phyloP scores from a whole-genome alignment of 1,284 basidiomycete genomes.

The Rhodotorula sp. region DNA sequence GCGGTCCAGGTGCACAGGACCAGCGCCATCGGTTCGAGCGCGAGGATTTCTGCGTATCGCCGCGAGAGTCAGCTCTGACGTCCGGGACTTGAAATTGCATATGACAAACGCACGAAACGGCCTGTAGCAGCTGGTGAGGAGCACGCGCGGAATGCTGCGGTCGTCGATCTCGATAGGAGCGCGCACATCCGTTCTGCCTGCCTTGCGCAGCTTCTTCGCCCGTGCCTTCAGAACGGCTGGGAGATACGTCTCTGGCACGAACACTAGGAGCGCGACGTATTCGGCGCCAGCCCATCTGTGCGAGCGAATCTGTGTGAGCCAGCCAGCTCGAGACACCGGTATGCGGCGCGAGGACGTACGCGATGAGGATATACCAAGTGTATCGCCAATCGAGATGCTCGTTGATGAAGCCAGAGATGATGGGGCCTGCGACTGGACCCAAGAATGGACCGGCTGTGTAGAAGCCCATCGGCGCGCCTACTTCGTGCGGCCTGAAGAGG shows the following conservation, averaged over 20 bases:
- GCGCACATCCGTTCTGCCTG: slow-evolving; percentile 59
- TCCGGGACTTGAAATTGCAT: not conserved
- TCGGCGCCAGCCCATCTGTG: slow-evolving; percentile 52
- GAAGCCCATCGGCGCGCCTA: slow-evolving; percentile 75
- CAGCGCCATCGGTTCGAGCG: slow-evolving; percentile 73
- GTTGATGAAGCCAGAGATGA: slow-evolving; percentile 42
- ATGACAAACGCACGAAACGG: slow-evolving; percentile 67
- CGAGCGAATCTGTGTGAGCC: not conserved
- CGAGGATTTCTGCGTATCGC: slow-evolving; percentile 60
- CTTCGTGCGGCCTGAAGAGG: slow-evolving; percentile 64
- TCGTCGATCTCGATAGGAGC: slow-evolving; percentile 60
- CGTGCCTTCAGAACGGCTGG: slow-evolving; percentile 65
- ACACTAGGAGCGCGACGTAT: slow-evolving; percentile 46
- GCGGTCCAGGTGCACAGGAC: slow-evolving; percentile 65
- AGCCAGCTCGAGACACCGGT: not conserved
- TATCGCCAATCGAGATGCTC: slow-evolving; percentile 70
- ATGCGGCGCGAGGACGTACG: slow-evolving; percentile 45
- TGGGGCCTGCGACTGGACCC: slow-evolving; percentile 40
- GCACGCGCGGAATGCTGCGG: slow-evolving; percentile 55
- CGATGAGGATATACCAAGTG: slow-evolving; percentile 70
- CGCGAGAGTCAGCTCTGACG: not conserved
- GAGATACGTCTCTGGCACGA: slow-evolving; percentile 72
- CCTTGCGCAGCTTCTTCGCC: slow-evolving; percentile 59
- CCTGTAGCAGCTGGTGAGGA: slow-evolving; percentile 61
- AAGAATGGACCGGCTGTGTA: slow-evolving; percentile 56